Base-by-base conservation (phyloP, 371 early-diverging fungal species). In the Lichtheimia hyalospora region DNA sequence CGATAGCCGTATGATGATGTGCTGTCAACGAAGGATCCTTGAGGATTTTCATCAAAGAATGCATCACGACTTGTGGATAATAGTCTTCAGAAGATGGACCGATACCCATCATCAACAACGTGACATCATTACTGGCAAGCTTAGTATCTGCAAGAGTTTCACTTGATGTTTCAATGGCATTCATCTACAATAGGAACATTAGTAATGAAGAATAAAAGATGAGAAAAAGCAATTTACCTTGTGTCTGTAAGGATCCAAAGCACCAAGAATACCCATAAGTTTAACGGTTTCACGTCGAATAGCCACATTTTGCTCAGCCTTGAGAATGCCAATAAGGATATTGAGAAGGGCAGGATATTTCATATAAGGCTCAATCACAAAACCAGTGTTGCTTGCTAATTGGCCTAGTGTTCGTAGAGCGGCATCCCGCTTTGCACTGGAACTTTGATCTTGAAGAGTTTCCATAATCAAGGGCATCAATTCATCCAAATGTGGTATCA, bases 181-280 rank as follows among this genome's bases (percentile, higher is more conserved):
- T 81, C 74, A 77, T 77, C 74, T 75, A 63, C 5, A 7, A 34
- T 4, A 8, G 2, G 8, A 34, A 34, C 2, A 2, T 34, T 34
- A 34, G 34, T 34, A 6, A 34, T 8, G 2, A 34, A 34, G 34
- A 34, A 34, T 10, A 4, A 34, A 34, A 8, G 16, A 23, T 48
- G 54, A 25, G 44, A 5, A 43, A 39, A 68, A 10, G 2, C 2
- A 34, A 8, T 8, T 34, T 34, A 92, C 87, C 84, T 92, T 94
- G 75, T 94, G 92, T 54, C 85, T 80, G 69, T 96, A 95, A 16
- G 99, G 97, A 83, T 97, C 97, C 18, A 98, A 71, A 1, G 99
- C 99, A 49, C 99, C 99, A 12, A 98, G 73, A 24, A 94, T 93
- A 61, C 99, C 99, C 67, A 98, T 85, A 16, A 93, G 71, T 61